Evolutionary conservation across 345 rosid genomes (phyloP).

Genomic region (Gossypium longicalyx): DNA sequence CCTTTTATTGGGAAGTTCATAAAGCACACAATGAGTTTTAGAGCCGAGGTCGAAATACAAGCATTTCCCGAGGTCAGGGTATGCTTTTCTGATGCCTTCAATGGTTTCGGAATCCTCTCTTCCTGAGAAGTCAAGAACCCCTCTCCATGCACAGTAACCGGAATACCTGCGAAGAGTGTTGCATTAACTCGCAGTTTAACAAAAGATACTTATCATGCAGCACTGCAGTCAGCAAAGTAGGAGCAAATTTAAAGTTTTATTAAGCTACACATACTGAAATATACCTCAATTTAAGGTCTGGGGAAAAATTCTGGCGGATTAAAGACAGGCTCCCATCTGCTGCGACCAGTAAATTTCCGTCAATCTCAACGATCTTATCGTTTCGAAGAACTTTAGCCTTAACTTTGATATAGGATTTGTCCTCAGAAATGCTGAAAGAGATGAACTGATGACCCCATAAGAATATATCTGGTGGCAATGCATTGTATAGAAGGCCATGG

Average conservation of each 20-base stretch:
- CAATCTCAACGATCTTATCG: conserved; percentile 39
- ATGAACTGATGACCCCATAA: conserved; percentile 55
- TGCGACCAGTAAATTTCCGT: conserved; percentile 65
- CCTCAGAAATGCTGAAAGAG: conserved; percentile 34
- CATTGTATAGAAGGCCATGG: conserved; percentile 45
- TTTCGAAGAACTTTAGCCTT: conserved; percentile 44
- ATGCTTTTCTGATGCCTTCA: conserved; percentile 36
- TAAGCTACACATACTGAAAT: not conserved
- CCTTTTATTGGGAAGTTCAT: conserved; percentile 51
- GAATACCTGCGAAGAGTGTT: conserved; percentile 46
- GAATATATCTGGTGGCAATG: conserved; percentile 44
- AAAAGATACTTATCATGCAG: not conserved
- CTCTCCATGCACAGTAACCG: conserved; percentile 85
- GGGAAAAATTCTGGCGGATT: conserved; percentile 54
- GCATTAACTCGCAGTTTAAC: not conserved
- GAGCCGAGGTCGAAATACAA: conserved; percentile 51
- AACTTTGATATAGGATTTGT: conserved; percentile 40
- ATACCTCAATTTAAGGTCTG: conserved; percentile 64
- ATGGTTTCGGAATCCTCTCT: conserved; percentile 46
- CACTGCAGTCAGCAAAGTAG: not conserved
- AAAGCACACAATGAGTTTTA: conserved; percentile 50
- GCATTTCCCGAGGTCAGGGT: conserved; percentile 68
- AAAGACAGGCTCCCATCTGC: conserved; percentile 79
- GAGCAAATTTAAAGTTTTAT: not conserved
- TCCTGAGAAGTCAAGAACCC: conserved; percentile 61